Evolutionary conservation across 257 asterid genomes (phyloP), one percentile per base, ranked within the genome.

Genomic region (Misopates orontium): DNA sequence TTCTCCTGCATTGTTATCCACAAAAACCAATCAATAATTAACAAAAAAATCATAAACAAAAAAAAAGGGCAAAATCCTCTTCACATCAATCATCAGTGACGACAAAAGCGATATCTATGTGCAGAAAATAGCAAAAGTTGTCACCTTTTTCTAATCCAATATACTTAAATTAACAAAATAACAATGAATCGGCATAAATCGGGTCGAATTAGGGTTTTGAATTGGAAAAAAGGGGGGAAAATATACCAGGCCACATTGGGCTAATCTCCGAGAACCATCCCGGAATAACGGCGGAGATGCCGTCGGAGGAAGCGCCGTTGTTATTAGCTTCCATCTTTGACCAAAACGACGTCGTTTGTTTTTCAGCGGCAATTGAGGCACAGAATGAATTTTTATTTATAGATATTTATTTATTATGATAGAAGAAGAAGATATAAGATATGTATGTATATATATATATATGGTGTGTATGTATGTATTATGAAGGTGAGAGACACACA

Each of bases 191-290:
- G 16, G 47, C 18, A 57, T n/a, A 28, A 58, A 49, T 8, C 39
- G 20, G 49, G 40, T 31, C 14, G 1, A 45, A 62, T n/a, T 68
- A 41, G 40, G 10, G 28, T 44, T 47, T 18, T 10, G 7, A 28
- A 62, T 60, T 11, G 23, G 36, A 47, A 17, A 11, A 31, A 42
- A 61, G 5, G n/a, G 47, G 41, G 12, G 12, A n/a, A 2, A 24
- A 18, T 55, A 18, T 21, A 53, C 96, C 98, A 65, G 96, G 98
- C 98, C 98, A 91, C 87, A 91, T 81, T 67, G 95, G 98, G 79
- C 92, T 91, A 31, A 91, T 85, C 82, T 91, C 98, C 22, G 96
- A 91, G 71, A 91, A 91, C 98, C 98, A 91, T 28, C 98, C 98
- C 16, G 98, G 95, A 36, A 87, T 78, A 70, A 88, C 82, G 16